Evolutionary conservation across 345 rosid genomes (phyloP), one percentile per base, ranked within the genome.

Genomic region (Abelmoschus esculentus): DNA sequence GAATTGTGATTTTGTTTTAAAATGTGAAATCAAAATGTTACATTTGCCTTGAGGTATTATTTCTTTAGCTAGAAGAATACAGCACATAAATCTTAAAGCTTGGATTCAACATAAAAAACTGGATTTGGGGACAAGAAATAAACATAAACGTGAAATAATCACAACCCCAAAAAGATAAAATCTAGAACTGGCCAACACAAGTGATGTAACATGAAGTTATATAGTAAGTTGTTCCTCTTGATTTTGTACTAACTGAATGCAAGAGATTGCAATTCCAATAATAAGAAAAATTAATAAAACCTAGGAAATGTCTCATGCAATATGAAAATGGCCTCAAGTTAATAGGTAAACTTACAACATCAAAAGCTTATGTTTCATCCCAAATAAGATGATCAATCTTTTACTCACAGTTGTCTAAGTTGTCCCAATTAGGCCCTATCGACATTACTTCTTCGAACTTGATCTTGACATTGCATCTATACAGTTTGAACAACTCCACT

Each of bases 401-500:
- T 11, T 58, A 58, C 15, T 34, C 65, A 34, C 34, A 44, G 36
- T n/a, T 34, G 1, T 61, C 46, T 61, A 61, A 3, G 66, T 17
- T 34, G 47, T 34, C 66, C 66, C 66, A 61, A 36, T 34, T 38
- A 61, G 66, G 66, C 22, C 47, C 66, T 34, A 61, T n/a, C 5
- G 47, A 61, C 26, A 34, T 34, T 34, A 61, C 66, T 36, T 61
- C 47, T 61, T 61, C 47, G 10, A 3, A 7, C 66, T 34, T 61
- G 9, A 61, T 61, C 46, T 61, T 22, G 0, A 61, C 28, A 2
- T 62, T 1, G n/a, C 67, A 42, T 62, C 67, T 18, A 18, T 62
- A 62, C 67, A 62, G 9, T 38, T 38, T 61, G 38, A 61, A 61
- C 66, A 61, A 38, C 50, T 62, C 67, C 49, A 62, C 49, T 18